Evolutionary conservation across 2,329 filamentous ascomycete species (phyloP).

Genomic region (Aureobasidium sp.): DNA sequence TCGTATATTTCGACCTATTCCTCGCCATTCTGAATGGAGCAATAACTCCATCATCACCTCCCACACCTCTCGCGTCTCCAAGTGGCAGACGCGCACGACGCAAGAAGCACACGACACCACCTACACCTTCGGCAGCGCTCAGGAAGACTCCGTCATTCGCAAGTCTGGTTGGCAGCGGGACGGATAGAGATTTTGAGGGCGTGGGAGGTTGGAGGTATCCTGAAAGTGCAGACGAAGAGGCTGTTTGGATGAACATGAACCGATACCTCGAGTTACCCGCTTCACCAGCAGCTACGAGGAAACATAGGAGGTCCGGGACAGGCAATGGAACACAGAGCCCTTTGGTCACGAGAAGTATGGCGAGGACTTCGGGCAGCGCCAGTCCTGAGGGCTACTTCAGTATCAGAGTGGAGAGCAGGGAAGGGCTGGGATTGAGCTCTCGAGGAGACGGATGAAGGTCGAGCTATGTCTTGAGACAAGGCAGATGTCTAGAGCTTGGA

Average conservation of each 20-base stretch:
- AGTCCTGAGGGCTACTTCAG: constrained; percentile 25
- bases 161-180: constrained; percentile 27
- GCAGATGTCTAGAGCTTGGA: not conserved
- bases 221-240: constrained; percentile 35
- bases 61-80: constrained; percentile 22
- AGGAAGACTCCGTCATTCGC: constrained; percentile 30
- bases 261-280: constrained; percentile 34
- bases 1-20: constrained; percentile 38
- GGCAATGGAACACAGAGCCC: constrained; percentile 20
- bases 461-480: not conserved
- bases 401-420: constrained; percentile 17
- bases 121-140: constrained; percentile 18
- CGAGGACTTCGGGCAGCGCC: constrained; percentile 18
- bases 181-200: constrained; percentile 36
- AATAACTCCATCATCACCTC: constrained; percentile 22
- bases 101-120: constrained; percentile 9
- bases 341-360: not conserved
- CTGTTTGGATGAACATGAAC: constrained; percentile 39
- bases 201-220: constrained; percentile 36
- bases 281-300: constrained; percentile 9
- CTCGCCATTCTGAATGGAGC: constrained; percentile 31
- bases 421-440: not conserved
- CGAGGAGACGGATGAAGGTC: not conserved
- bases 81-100: constrained; percentile 22
- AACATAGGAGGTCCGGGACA: constrained; percentile 19